A percentile compares a stretch with the other conserved stretches of the same genome.
phyloP scores from a whole-genome alignment of 441 rosid species.

The Jatropha podagrica region DNA sequence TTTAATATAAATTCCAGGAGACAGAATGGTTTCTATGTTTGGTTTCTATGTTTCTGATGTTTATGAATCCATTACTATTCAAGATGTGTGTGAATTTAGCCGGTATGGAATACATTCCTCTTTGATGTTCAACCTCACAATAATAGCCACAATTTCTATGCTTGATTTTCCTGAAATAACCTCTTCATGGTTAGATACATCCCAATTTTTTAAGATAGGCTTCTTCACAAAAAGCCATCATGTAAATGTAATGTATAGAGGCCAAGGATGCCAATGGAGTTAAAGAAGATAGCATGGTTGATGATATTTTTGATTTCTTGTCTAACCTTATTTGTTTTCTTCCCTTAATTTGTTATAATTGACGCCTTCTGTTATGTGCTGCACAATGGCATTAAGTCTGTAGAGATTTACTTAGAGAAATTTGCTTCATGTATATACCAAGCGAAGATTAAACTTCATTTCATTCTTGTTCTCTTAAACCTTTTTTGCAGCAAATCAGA shows the following conservation, averaged over 20 bases:
- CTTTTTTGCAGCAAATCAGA: slow-evolving; percentile 72
- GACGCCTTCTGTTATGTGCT: neutral
- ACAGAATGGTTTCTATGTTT: neutral
- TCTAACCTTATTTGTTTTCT: neutral
- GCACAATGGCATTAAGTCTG: neutral
- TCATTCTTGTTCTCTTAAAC: neutral
- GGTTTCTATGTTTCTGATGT: neutral
- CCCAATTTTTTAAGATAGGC: no score
- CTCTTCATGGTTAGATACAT: no score
- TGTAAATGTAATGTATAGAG: neutral
- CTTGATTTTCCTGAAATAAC: no score
- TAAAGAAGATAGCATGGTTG: neutral
- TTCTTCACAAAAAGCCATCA: slow-evolving; percentile 5
- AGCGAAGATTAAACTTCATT: neutral
- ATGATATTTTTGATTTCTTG: neutral
- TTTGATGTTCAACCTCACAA: neutral
- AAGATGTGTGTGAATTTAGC: neutral
- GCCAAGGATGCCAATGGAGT: neutral
- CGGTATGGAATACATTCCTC: neutral
- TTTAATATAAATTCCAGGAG: neutral
- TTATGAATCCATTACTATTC: neutral
- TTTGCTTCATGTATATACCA: neutral
- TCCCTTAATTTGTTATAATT: neutral
- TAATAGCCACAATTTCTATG: neutral
- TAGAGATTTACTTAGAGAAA: neutral